Percentiles rank a stretch among this genome's conserved stretches.
These are phyloP conservation scores for Ganoderma resinaceum DNA, from an alignment of 1,284 basidiomycete genomes.

Conservation along the genomic window DNA sequence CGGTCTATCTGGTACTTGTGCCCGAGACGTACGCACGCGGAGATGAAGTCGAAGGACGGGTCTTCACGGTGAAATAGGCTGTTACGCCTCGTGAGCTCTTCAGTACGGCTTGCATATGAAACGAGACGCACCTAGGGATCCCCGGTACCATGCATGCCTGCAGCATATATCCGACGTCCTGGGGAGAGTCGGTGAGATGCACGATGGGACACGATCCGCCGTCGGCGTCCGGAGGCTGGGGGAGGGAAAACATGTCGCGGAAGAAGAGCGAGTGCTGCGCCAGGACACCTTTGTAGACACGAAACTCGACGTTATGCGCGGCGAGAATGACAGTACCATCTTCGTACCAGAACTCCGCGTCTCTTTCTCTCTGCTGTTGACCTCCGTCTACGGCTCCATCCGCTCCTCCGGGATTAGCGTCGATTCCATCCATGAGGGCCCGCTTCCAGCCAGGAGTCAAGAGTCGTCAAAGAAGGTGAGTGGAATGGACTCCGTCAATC, in stretches of 20 bases:
- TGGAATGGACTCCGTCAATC: no score
- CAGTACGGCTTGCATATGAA: neutral
- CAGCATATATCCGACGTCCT: neutral
- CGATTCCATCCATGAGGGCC: neutral
- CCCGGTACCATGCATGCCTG: neutral
- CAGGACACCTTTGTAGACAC: conserved; percentile 20
- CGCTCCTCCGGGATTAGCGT: neutral
- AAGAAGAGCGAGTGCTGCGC: conserved; percentile 21
- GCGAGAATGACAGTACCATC: conserved; percentile 24
- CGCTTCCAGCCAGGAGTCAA: neutral
- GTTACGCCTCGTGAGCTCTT: neutral
- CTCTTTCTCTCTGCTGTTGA: neutral
- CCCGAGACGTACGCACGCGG: conserved; percentile 12
- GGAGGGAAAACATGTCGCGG: conserved; percentile 17
- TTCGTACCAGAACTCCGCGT: conserved; percentile 23
- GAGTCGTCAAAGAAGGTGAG: no score
- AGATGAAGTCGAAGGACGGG: neutral
- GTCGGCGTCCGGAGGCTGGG: conserved; percentile 3
- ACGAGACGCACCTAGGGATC: neutral
- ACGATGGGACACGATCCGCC: neutral
- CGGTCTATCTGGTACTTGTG: conserved; percentile 18
- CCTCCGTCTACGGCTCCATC: neutral
- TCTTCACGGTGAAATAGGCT: neutral
- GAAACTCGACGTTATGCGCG: conserved; percentile 17
- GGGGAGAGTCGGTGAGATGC: neutral